phyloP scores from a whole-genome alignment of 2,329 filamentous ascomycete species.

The Cercospora sp. region DNA sequence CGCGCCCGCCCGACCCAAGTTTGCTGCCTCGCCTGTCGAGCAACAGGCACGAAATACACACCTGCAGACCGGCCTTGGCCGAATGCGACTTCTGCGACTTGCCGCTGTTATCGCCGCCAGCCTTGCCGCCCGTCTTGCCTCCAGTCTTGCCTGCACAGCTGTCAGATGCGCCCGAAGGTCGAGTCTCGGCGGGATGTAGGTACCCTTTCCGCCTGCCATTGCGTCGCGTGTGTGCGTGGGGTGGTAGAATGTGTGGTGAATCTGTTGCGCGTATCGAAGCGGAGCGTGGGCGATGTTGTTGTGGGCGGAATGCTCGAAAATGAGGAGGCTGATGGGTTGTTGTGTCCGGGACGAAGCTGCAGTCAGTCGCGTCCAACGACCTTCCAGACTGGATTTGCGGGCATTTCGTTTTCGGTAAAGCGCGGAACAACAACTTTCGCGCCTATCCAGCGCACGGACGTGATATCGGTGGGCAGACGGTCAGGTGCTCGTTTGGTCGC shows the following conservation, averaged over 20 bases:
- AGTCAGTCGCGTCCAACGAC: slow-evolving; percentile 7
- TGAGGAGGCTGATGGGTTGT: slow-evolving; percentile 14
- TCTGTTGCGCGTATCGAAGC: slow-evolving; percentile 10
- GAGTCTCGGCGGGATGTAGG: slow-evolving; percentile 49
- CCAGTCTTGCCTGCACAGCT: slow-evolving; percentile 57
- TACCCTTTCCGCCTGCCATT: slow-evolving; percentile 91
- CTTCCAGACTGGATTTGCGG: slow-evolving; percentile 14
- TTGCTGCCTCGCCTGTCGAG: slow-evolving; percentile 16
- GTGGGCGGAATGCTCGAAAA: slow-evolving; percentile 16
- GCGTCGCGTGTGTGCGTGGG: slow-evolving; percentile 17
- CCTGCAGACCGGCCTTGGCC: slow-evolving; percentile 91
- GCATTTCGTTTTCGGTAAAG: slow-evolving; percentile 11
- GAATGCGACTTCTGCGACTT: slow-evolving; percentile 94
- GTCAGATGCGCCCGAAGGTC: slow-evolving; percentile 34
- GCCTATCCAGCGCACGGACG: slow-evolving; percentile 1
- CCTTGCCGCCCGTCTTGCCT: slow-evolving; percentile 87
- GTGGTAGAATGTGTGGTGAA: slow-evolving; percentile 5
- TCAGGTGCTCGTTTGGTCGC: neutral
- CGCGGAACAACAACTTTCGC: slow-evolving; percentile 10
- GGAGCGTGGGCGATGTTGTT: slow-evolving; percentile 9
- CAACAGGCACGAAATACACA: slow-evolving; percentile 52
- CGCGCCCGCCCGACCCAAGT: slow-evolving; percentile 27
- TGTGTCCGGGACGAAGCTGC: slow-evolving; percentile 6
- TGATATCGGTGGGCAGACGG: neutral
- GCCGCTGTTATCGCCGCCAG: slow-evolving; percentile 65